These are phyloP conservation scores for Zymoseptoria ardabiliae DNA, from an alignment of 2,329 filamentous ascomycete genomes.

Conservation along the genomic window DNA sequence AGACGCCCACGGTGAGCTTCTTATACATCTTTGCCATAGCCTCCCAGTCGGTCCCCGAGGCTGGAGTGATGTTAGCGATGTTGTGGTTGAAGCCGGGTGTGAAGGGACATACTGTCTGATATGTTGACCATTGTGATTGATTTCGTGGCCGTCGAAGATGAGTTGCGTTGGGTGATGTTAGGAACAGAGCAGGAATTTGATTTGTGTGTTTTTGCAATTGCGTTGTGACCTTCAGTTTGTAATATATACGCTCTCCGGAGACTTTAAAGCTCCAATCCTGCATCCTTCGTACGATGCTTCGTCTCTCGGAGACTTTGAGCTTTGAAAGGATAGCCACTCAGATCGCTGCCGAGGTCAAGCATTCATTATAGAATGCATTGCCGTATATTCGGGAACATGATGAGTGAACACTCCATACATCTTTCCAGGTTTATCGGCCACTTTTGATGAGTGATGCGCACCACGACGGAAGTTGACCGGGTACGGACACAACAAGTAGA, in stretches of 20 bases:
- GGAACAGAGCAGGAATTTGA: background rate
- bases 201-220: background rate
- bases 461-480: background rate
- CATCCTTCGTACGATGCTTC: background rate
- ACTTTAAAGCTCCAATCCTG: background rate
- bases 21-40: slow-evolving; percentile 19
- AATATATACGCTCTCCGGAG: background rate
- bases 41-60: slow-evolving; percentile 20
- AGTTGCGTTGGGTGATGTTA: background rate
- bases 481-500: background rate
- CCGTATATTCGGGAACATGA: background rate
- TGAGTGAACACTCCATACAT: background rate
- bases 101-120: background rate
- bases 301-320: background rate
- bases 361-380: background rate
- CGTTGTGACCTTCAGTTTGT: background rate
- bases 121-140: background rate
- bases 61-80: background rate
- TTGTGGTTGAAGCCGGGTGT: background rate
- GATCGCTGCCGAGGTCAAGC: background rate
- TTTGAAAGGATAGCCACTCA: background rate
- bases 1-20: slow-evolving; percentile 12
- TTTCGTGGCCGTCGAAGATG: background rate
- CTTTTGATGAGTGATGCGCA: background rate
- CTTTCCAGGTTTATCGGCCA: background rate